Percentiles rank a stretch among this genome's conserved stretches.
These are phyloP conservation scores for Bipolaris cookei DNA, from an alignment of 2,329 filamentous ascomycete species.

Conservation along the genomic window DNA sequence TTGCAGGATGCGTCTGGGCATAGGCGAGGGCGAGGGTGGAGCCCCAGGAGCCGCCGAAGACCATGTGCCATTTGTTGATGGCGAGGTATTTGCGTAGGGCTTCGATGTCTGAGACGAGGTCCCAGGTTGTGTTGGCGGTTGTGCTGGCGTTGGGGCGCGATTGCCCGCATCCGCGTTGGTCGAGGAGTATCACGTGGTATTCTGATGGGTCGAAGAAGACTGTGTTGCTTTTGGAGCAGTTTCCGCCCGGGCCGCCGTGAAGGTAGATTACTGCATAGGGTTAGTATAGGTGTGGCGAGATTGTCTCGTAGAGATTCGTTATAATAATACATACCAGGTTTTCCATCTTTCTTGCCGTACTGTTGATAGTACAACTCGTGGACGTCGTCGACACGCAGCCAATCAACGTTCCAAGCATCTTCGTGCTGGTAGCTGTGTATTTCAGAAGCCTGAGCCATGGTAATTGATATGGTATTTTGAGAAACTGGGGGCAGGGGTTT, in stretches of 20 bases:
- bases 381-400: conserved; percentile 42
- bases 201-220: conserved; percentile 54
- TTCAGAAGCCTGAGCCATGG: conserved; percentile 23
- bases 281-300: not conserved
- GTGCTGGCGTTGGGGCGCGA: conserved; percentile 52
- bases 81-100: conserved; percentile 50
- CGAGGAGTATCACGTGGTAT: conserved; percentile 56
- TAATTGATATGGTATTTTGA: not conserved
- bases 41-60: conserved; percentile 60
- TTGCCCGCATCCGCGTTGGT: conserved; percentile 56
- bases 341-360: conserved; percentile 49
- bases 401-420: conserved; percentile 44
- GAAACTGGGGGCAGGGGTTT: not conserved
- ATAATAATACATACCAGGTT: conserved; percentile 39
- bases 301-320: not conserved
- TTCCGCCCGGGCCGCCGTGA: conserved; percentile 55
- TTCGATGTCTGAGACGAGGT: conserved; percentile 56
- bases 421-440: conserved; percentile 40
- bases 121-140: conserved; percentile 55
- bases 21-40: conserved; percentile 55
- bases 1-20: conserved; percentile 51
- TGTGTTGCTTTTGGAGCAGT: conserved; percentile 45
- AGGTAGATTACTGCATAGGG: conserved; percentile 48
- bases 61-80: conserved; percentile 53
- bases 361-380: conserved; percentile 51